Evolutionary conservation across 768 basidiomycete genomes (phyloP).

Genomic region (Trametes sanguinea): DNA sequence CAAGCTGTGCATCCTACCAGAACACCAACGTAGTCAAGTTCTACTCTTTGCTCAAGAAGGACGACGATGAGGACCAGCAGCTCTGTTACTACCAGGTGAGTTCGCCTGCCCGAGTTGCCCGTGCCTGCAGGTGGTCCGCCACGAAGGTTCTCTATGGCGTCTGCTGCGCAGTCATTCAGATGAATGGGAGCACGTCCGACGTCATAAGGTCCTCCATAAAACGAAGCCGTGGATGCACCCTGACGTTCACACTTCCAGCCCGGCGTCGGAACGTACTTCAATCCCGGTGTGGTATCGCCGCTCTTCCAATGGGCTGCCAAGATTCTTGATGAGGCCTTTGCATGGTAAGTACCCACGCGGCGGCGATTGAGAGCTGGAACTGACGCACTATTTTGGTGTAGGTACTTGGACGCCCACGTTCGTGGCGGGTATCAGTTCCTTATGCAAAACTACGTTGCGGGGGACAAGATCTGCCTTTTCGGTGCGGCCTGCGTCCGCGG

Average conservation of each 20-base stretch:
- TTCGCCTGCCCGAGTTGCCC: neutral
- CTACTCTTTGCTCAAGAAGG: slow-evolving; percentile 66
- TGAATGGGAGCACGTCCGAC: neutral
- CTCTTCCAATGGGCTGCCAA: slow-evolving; percentile 59
- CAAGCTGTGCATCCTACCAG: slow-evolving; percentile 25
- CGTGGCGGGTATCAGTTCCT: slow-evolving; percentile 76
- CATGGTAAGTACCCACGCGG: slow-evolving; percentile 52
- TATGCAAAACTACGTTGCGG: slow-evolving; percentile 75
- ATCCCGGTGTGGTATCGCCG: slow-evolving; percentile 69
- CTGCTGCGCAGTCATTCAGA: neutral
- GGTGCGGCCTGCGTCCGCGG: slow-evolving; percentile 39
- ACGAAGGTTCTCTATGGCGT: neutral
- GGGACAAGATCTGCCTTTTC: slow-evolving; percentile 76
- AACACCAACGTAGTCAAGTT: slow-evolving; percentile 75
- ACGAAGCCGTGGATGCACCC: neutral
- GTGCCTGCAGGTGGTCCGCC: too few species aligned
- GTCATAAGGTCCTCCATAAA: neutral
- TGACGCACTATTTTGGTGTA: slow-evolving; percentile 26
- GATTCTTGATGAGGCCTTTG: slow-evolving; percentile 66
- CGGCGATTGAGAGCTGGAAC: too few species aligned
- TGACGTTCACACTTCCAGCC: slow-evolving; percentile 33
- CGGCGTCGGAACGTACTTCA: slow-evolving; percentile 52
- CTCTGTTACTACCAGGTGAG: slow-evolving; percentile 72
- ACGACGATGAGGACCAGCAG: slow-evolving; percentile 45
- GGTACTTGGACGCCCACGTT: slow-evolving; percentile 73